A percentile compares a stretch with the other conserved stretches of the same genome.
Evolutionary conservation across 768 basidiomycete species (phyloP).

Genomic region (Amanita molliuscula): DNA sequence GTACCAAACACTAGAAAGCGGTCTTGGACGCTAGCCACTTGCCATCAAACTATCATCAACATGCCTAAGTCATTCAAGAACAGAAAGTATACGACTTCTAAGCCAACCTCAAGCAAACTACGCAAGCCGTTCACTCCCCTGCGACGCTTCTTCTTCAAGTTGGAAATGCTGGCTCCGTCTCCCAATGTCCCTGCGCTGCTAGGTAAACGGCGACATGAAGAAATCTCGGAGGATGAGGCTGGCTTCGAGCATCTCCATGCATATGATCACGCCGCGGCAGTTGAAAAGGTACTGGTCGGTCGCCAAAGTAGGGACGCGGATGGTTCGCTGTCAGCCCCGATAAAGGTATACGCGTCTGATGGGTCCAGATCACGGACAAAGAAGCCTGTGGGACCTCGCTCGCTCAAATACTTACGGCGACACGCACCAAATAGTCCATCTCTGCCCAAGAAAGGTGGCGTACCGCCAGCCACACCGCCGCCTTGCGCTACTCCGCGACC

Average conservation of each 20-base stretch:
- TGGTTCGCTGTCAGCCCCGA: background rate
- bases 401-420: background rate
- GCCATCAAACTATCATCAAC: background rate
- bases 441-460: background rate
- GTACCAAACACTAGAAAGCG: too few relatives aligned
- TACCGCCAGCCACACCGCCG: background rate
- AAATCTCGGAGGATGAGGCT: slow-evolving; percentile 7
- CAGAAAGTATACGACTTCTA: background rate
- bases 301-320: background rate
- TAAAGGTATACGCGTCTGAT: background rate
- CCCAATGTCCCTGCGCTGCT: slow-evolving; percentile 8
- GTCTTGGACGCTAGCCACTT: slow-evolving; percentile 20
- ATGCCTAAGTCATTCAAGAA: slow-evolving; percentile 5
- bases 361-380: background rate
- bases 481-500: slow-evolving; percentile 5
- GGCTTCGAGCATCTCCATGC: slow-evolving; percentile 5
- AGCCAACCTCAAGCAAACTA: background rate
- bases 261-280: background rate
- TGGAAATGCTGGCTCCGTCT: slow-evolving; percentile 21
- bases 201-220: slow-evolving; percentile 18
- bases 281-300: background rate
- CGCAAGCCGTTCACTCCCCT: slow-evolving; percentile 22
- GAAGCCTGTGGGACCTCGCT: slow-evolving; percentile 3
- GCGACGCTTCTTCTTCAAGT: slow-evolving; percentile 31
- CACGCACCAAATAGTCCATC: background rate